phyloP scores from a whole-genome alignment of 352 stramenopile genomes.

The Phytophthora sansomeana region DNA sequence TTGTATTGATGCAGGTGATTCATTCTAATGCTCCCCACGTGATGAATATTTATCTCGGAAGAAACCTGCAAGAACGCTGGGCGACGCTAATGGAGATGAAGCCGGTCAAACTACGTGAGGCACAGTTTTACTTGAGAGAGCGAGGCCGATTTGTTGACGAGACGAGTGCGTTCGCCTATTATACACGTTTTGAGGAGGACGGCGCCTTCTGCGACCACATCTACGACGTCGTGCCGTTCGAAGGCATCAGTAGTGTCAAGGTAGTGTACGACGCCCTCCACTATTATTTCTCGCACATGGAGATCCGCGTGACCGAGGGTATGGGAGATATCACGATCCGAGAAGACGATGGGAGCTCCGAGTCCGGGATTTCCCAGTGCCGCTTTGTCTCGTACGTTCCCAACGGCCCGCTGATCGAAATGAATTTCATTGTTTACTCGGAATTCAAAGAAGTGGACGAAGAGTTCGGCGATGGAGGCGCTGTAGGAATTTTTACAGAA shows the following conservation, averaged over 20 bases:
- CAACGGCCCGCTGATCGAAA: constrained; percentile 35
- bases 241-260: constrained; percentile 40
- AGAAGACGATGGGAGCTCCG: constrained; percentile 56
- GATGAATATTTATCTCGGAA: constrained; percentile 30
- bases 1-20: constrained; percentile 29
- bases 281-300: constrained; percentile 49
- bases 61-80: constrained; percentile 26
- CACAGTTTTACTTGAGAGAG: constrained; percentile 33
- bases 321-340: constrained; percentile 57
- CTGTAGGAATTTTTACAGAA: constrained; percentile 38
- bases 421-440: constrained; percentile 44
- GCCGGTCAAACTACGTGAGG: constrained; percentile 23
- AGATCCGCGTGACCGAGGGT: constrained; percentile 60
- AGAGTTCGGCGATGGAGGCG: constrained; percentile 34
- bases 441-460: constrained; percentile 35
- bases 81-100: constrained; percentile 33
- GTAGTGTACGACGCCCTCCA: constrained; percentile 50
- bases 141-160: constrained; percentile 29
- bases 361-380: constrained; percentile 45
- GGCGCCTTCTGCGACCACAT: constrained; percentile 44
- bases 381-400: constrained; percentile 49
- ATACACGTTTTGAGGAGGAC: constrained; percentile 39
- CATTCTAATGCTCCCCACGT: constrained; percentile 29
- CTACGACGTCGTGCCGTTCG: constrained; percentile 53
- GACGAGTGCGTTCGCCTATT: constrained; percentile 29